A percentile compares a stretch with the other conserved stretches of the same genome.
Conservation (phyloP, 805 yeast species). For the Blastobotrys attinorum region DNA sequence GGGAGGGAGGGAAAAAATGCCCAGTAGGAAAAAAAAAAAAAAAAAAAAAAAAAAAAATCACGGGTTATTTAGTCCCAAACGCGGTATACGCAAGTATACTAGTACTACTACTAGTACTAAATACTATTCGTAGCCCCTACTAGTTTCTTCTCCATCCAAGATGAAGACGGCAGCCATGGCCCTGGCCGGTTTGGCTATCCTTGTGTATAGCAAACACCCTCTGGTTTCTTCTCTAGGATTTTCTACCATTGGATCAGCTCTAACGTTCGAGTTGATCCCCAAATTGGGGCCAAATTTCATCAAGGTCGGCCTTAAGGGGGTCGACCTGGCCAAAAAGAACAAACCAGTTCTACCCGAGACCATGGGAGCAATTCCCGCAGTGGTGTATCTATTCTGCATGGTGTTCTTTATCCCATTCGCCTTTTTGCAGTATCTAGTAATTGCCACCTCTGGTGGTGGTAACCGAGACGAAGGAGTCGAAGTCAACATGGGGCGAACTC, state of each 20-base stretch:
- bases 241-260: slow-evolving; percentile 55
- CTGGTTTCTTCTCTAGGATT: slow-evolving; percentile 58
- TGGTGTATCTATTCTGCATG: slow-evolving; percentile 73
- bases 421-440: slow-evolving; percentile 66
- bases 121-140: too few species aligned
- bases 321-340: slow-evolving; percentile 72
- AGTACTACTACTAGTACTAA: too few species aligned
- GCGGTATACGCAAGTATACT: too few species aligned
- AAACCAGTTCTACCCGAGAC: slow-evolving; percentile 78
- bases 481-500: slow-evolving; percentile 9
- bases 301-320: slow-evolving; percentile 75
- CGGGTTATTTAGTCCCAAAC: too few species aligned
- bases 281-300: slow-evolving; percentile 57
- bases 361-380: slow-evolving; percentile 83
- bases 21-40: too few species aligned
- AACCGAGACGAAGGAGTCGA: slow-evolving; percentile 38
- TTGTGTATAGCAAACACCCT: slow-evolving; percentile 35
- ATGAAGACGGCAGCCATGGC: neutral
- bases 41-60: too few species aligned
- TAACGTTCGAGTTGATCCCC: slow-evolving; percentile 60
- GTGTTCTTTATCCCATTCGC: slow-evolving; percentile 80
- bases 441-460: slow-evolving; percentile 52
- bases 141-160: too few species aligned
- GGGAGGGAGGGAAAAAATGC: too few species aligned
- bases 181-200: slow-evolving; percentile 12